Evolutionary conservation across 2,329 filamentous ascomycete species (phyloP), one percentile per base, ranked within the genome.

Genomic region (Aspergillus sp.): DNA sequence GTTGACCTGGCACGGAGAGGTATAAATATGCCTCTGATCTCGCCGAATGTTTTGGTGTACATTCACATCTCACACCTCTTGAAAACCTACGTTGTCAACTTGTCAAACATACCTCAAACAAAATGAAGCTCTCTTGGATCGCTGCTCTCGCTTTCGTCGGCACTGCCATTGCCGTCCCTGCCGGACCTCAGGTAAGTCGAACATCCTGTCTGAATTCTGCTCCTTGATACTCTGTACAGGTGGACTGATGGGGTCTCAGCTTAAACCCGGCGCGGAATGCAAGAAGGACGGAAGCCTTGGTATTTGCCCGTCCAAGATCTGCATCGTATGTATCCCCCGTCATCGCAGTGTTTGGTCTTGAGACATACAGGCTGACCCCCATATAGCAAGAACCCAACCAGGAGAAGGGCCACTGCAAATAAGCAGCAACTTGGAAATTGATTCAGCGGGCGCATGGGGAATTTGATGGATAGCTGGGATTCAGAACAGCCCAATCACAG

Each of bases 121-220:
- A 21, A 54, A 54, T 57, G 55, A 52, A 52, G 48, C 39, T 57
- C 49, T 47, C 55, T 15, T 48, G 41, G 43, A 40, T 57, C 23
- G 49, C 55, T 23, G 35, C 48, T 35, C 55, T 57, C 24, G 49
- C 55, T 17, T n/a, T 57, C 49, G 4, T 52, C 21, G 55, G 55
- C 35, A 15, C 55, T 40, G 55, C 55, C 24, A 40, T 57, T 49
- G 55, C 55, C 27, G 15, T 56, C 8, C 53, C 41, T 46, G 15
- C 17, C 17, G 17, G 17, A 17, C 17, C 17, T 4, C 40, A 47
- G 44, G 52, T 55, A 12, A 21, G 52, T 46, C 27, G 8, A 31
- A 31, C 8, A 4, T 31, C 27, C 3, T 21, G 21, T 21, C 27
- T 8, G 9, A 31, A 9, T 31, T 31, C 9, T 9, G 27, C 27